Percentiles rank a stretch among this genome's conserved stretches.
Evolutionary conservation across 352 stramenopile species (phyloP).

Genomic region (Phytopythium oedochilum): DNA sequence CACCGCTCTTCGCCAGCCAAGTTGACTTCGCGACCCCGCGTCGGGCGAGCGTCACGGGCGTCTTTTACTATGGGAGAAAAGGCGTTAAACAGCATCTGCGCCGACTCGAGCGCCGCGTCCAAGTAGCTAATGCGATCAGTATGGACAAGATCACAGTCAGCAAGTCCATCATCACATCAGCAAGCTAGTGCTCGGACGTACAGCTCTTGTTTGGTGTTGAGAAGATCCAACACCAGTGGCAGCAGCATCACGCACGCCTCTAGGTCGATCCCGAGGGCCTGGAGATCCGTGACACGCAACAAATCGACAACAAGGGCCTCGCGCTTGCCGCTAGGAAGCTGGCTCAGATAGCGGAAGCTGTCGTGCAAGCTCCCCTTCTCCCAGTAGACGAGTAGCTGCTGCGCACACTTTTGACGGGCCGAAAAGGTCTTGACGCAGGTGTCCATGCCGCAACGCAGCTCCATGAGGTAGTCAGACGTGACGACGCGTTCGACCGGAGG

Average conservation of each 20-base stretch:
- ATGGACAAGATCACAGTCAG: not conserved
- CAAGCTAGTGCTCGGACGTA: slow-evolving; percentile 15
- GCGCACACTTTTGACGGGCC: slow-evolving; percentile 57
- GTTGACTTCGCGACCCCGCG: slow-evolving; percentile 53
- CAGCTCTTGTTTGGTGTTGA: slow-evolving; percentile 62
- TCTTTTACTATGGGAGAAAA: slow-evolving; percentile 76
- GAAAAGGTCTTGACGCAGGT: slow-evolving; percentile 74
- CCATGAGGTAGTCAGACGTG: slow-evolving; percentile 73
- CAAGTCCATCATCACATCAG: not conserved
- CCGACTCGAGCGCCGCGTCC: slow-evolving; percentile 43
- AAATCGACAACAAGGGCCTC: slow-evolving; percentile 74
- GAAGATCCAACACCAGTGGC: slow-evolving; percentile 65
- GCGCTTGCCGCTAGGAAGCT: slow-evolving; percentile 63
- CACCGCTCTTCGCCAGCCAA: slow-evolving; percentile 74
- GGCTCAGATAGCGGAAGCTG: slow-evolving; percentile 55
- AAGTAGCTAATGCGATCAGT: slow-evolving; percentile 36
- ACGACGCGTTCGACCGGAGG: slow-evolving; percentile 19
- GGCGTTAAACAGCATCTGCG: slow-evolving; percentile 63
- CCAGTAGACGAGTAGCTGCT: slow-evolving; percentile 68
- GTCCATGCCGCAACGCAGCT: slow-evolving; percentile 83
- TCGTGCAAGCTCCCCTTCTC: slow-evolving; percentile 66
- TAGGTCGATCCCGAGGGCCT: slow-evolving; percentile 60
- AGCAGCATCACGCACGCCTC: slow-evolving; percentile 72
- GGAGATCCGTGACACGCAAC: slow-evolving; percentile 55
- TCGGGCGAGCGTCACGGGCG: slow-evolving; percentile 37